Percentiles rank a stretch among this genome's conserved stretches.
Evolutionary conservation across 495 filamentous ascomycete genomes (phyloP).

Genomic region (Usnea hakonensis): DNA sequence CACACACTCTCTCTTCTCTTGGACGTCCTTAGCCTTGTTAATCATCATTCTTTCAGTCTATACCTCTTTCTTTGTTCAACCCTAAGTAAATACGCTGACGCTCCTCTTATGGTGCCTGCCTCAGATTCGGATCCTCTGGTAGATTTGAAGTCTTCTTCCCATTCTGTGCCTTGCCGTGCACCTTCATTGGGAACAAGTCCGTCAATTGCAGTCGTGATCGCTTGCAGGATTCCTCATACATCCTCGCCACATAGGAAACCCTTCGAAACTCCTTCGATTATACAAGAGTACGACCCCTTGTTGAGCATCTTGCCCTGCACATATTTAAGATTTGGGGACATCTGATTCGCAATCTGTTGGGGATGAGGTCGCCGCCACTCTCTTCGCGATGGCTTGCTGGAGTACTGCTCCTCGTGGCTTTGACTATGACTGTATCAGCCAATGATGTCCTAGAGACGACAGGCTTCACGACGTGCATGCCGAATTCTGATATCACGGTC

Average conservation of each 20-base stretch:
- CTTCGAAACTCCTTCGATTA: neutral
- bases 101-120: conserved; percentile 3
- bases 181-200: neutral
- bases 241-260: neutral
- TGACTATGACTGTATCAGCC: conserved; percentile 44
- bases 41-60: neutral
- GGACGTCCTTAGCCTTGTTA: neutral
- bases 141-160: conserved; percentile 5
- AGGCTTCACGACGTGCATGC: conserved; percentile 70
- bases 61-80: conserved; percentile 7
- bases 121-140: conserved; percentile 4
- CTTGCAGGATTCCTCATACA: neutral
- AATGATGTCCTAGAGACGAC: conserved; percentile 69
- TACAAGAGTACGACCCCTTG: neutral
- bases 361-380: conserved; percentile 3
- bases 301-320: neutral
- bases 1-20: neutral
- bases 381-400: conserved; percentile 9
- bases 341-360: neutral
- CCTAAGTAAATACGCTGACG: neutral
- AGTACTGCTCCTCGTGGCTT: conserved; percentile 12
- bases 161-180: neutral
- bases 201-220: neutral
- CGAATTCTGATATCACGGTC: conserved; percentile 59
- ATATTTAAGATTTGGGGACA: neutral